Percentiles rank a stretch among this genome's conserved stretches.
Evolutionary conservation across 495 filamentous ascomycete species (phyloP).

Genomic region (Penicillium goetzii): DNA sequence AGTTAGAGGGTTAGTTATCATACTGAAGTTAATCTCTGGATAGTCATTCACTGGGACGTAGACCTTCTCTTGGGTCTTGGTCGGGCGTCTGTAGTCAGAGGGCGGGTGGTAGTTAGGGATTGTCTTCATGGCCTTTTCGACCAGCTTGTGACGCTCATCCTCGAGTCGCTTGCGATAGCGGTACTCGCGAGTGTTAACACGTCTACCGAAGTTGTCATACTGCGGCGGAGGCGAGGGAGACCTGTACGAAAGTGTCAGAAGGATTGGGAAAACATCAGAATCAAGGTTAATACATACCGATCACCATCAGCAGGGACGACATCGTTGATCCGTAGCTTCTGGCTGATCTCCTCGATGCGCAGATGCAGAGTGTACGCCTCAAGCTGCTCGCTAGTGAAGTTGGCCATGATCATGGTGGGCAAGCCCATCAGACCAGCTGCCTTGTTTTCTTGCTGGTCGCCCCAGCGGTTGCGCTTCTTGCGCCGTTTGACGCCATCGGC

Average conservation of each 20-base stretch:
- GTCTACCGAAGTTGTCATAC: slow-evolving; percentile 97
- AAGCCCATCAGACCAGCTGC: slow-evolving; percentile 97
- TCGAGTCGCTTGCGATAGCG: slow-evolving; percentile 97
- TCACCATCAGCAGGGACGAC: slow-evolving; percentile 94
- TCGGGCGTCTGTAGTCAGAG: slow-evolving; percentile 94
- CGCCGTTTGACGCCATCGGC: slow-evolving; percentile 77
- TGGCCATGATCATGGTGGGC: slow-evolving; percentile 90
- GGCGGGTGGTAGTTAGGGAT: slow-evolving; percentile 98
- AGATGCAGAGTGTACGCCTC: slow-evolving; percentile 95
- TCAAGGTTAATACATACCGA: slow-evolving; percentile 60
- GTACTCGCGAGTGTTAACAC: slow-evolving; percentile 97
- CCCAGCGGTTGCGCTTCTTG: slow-evolving; percentile 99
- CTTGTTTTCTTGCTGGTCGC: slow-evolving; percentile 94
- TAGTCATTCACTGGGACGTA: slow-evolving; percentile 99
- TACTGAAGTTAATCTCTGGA: slow-evolving; percentile 99
- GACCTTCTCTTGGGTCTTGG: slow-evolving; percentile 99
- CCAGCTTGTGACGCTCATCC: slow-evolving; percentile 96
- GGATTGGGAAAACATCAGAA: slow-evolving; percentile 4
- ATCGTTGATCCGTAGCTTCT: slow-evolving; percentile 98
- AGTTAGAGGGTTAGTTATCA: slow-evolving; percentile 99
- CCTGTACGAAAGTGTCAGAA: slow-evolving; percentile 52
- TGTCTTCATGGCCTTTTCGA: slow-evolving; percentile 97
- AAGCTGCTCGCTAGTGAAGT: slow-evolving; percentile 97
- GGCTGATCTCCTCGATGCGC: slow-evolving; percentile 97
- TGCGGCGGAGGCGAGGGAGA: slow-evolving; percentile 94